Evolutionary conservation across 176 grass and related monocot genomes (phyloP), one percentile per base, ranked within the genome.

Genomic region (Thalia dealbata): DNA sequence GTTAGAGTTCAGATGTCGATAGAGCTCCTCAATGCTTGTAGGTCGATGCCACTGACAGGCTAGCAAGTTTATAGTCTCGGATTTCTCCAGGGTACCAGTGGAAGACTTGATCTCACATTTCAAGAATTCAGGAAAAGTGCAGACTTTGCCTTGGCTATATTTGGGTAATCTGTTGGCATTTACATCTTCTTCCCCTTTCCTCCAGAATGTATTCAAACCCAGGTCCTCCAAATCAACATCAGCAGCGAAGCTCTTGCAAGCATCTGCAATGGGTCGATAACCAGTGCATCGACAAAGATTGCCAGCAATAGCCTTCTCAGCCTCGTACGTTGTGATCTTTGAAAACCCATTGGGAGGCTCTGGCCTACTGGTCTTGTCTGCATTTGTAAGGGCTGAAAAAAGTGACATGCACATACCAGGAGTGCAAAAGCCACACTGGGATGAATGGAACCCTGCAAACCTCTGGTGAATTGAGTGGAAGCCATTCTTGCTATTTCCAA

Each of bases 331-430:
- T 28, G 84, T 89, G 59, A 96, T 84, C 84, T 80, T 85, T 48
- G 88, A 89, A 64, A 91, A 91, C 12, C 88, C 86, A 45, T 56
- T 75, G 35, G 55, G 79, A 46, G 88, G 83, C 0, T 3, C 76
- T 8, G 79, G 67, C 59, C 78, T 70, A 15, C 23, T 27, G 14
- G 2, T 44, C 21, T 66, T 85, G 28, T 86, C 81, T 3, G 84
- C 86, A 81, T 21, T 59, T 1, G 73, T 75, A 28, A 96, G 86
- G 43, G 92, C 86, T 32, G 88, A 85, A 67, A 88, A 87, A 72
- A 96, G 79, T 29, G 92, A 96, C 92, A 96, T 96, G 74, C 92
- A 96, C 82, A 96, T 75, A 62, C 92, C 92, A 43, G 92, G 88
- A 42, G 92, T 89, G 78, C 92, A 96, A 85, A 87, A 96, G 8